Conservation (phyloP, 1,139 yeast genomes). For the Suhomyces taliae region DNA sequence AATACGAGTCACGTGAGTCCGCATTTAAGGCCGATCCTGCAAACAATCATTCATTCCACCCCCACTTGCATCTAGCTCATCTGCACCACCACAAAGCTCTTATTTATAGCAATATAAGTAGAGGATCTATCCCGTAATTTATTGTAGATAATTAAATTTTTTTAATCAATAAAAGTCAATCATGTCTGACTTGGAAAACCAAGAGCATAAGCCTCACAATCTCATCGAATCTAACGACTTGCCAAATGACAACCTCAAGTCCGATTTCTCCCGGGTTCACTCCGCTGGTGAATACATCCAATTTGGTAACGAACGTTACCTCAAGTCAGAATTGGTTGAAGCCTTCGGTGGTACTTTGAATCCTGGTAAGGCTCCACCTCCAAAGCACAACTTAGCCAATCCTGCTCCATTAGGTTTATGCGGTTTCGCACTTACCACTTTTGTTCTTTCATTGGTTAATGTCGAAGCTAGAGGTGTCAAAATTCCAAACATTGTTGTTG, state of each 20-base stretch:
- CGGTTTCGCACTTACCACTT: conserved; percentile 83
- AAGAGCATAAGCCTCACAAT: conserved; percentile 4
- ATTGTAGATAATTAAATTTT: too few species aligned
- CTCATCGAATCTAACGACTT: conserved; percentile 5
- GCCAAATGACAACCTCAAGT: not conserved
- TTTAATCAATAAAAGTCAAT: not conserved
- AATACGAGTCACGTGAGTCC: not conserved
- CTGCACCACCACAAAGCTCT: not conserved
- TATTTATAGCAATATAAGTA: not conserved
- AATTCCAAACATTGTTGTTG: conserved; percentile 57
- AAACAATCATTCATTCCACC: not conserved
- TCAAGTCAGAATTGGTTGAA: conserved; percentile 48
- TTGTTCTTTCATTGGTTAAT: conserved; percentile 65
- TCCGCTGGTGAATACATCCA: conserved; percentile 59
- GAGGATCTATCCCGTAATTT: not conserved
- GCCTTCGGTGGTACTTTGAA: conserved; percentile 79
- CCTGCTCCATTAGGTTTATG: conserved; percentile 87
- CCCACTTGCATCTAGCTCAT: not conserved
- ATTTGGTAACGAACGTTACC: conserved; percentile 72
- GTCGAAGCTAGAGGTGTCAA: conserved; percentile 56
- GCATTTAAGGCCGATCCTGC: not conserved
- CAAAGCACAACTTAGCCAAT: conserved; percentile 74
- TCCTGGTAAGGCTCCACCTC: conserved; percentile 64
- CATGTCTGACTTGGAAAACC: conserved; percentile 11
- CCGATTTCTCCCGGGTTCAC: conserved; percentile 13